These are phyloP conservation scores for maize (Zea mays) DNA, from an alignment of 176 grass and related monocot genomes.

Conservation along the genomic window Zm-B73-REFERENCE-NAM-5.0 NC_050099.1:175459501-175460000, in stretches of 20 bases:
- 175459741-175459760: no score
- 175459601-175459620: slow-evolving; percentile 9
- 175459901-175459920: slow-evolving; percentile 29
- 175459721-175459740: neutral
- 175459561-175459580: slow-evolving; percentile 23
- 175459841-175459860: slow-evolving; percentile 72
- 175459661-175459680: neutral
- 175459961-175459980: slow-evolving; percentile 89
- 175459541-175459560: slow-evolving; percentile 13
- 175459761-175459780: slow-evolving; percentile 70
- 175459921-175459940: slow-evolving; percentile 74
- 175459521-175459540: slow-evolving; percentile 35
- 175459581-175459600: slow-evolving; percentile 26
- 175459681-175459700: slow-evolving; percentile 32
- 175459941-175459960: slow-evolving; percentile 84
- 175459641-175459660: neutral
- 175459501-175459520: slow-evolving; percentile 30
- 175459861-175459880: slow-evolving; percentile 25
- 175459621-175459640: slow-evolving; percentile 29
- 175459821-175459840: slow-evolving; percentile 84
- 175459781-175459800: slow-evolving; percentile 97
- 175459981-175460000: slow-evolving; percentile 45
- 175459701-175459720: slow-evolving; percentile 11
- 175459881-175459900: neutral
- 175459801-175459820: slow-evolving; percentile 71